These are phyloP conservation scores for Amylocystis lapponica DNA, from an alignment of 768 basidiomycete species.

Conservation along the genomic window DNA sequence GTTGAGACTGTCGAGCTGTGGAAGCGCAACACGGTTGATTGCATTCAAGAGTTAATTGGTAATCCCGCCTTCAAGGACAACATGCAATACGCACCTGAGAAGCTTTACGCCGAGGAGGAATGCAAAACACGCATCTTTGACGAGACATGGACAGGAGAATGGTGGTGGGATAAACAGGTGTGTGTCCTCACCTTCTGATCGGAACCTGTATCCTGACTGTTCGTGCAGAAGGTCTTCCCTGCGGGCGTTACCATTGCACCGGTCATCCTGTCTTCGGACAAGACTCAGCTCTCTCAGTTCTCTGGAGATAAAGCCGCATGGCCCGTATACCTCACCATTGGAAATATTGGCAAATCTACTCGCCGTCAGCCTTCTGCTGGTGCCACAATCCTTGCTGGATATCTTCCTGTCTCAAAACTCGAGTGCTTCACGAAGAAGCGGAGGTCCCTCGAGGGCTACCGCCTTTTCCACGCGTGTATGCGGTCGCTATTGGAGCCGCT, in stretches of 20 bases:
- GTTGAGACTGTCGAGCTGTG: slow-evolving; percentile 34
- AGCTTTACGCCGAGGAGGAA: slow-evolving; percentile 25
- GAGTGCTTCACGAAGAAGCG: slow-evolving; percentile 15
- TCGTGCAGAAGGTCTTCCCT: slow-evolving; percentile 14
- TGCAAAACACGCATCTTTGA: slow-evolving; percentile 22
- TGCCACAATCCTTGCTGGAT: slow-evolving; percentile 22
- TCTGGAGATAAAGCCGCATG: slow-evolving; percentile 24
- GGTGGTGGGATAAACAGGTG: slow-evolving; percentile 48
- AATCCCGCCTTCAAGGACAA: slow-evolving; percentile 26
- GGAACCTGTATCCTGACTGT: not conserved
- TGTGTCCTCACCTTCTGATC: slow-evolving; percentile 2
- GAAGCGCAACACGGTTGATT: too few species aligned
- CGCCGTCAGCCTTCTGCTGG: slow-evolving; percentile 14
- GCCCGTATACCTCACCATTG: slow-evolving; percentile 28
- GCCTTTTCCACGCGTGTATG: slow-evolving; percentile 22
- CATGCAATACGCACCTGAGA: slow-evolving; percentile 30
- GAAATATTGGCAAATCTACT: slow-evolving; percentile 21
- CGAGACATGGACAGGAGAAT: slow-evolving; percentile 44
- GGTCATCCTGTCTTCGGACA: slow-evolving; percentile 26
- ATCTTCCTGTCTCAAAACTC: slow-evolving; percentile 27
- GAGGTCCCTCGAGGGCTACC: slow-evolving; percentile 11
- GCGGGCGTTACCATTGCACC: slow-evolving; percentile 23
- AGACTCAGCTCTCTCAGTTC: slow-evolving; percentile 22
- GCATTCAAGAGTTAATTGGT: slow-evolving; percentile 28
- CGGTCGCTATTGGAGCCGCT: slow-evolving; percentile 14